phyloP scores from a whole-genome alignment of 2,329 filamentous ascomycete genomes.

The Coleophoma crateriformis region DNA sequence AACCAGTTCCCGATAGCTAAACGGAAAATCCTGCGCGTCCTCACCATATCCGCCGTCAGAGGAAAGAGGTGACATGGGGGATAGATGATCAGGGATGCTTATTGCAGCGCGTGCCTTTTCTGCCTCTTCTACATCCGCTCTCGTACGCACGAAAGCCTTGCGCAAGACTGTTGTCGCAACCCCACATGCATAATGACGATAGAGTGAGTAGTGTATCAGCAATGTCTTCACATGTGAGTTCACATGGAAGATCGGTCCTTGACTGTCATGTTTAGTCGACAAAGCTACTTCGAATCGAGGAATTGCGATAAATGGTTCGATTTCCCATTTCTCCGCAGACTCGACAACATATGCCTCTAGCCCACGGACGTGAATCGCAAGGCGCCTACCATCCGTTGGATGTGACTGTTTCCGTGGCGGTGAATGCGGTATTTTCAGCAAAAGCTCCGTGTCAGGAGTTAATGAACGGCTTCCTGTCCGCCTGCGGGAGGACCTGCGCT shows the following conservation, averaged over 20 bases:
- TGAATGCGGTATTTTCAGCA: slow-evolving; percentile 43
- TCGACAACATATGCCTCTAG: slow-evolving; percentile 91
- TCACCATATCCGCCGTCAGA: slow-evolving; percentile 16
- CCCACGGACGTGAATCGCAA: slow-evolving; percentile 75
- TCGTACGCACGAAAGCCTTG: slow-evolving; percentile 58
- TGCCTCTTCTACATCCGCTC: slow-evolving; percentile 37
- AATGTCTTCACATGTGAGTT: slow-evolving; percentile 77
- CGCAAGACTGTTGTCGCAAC: slow-evolving; percentile 73
- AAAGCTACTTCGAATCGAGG: slow-evolving; percentile 85
- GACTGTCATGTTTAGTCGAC: slow-evolving; percentile 77
- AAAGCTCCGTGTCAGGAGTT: slow-evolving; percentile 61
- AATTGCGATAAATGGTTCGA: slow-evolving; percentile 79
- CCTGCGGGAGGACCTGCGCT: slow-evolving; percentile 54
- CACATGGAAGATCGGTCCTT: slow-evolving; percentile 83
- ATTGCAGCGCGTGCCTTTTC: slow-evolving; percentile 25
- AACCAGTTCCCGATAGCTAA: slow-evolving; percentile 54
- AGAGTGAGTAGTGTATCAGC: slow-evolving; percentile 84
- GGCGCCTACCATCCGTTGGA: slow-evolving; percentile 69
- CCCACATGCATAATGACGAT: slow-evolving; percentile 84
- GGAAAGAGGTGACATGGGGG: slow-evolving; percentile 15
- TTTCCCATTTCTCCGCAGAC: slow-evolving; percentile 74
- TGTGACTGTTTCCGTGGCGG: slow-evolving; percentile 46
- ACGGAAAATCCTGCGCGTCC: slow-evolving; percentile 19
- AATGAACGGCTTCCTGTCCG: slow-evolving; percentile 68
- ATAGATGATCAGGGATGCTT: slow-evolving; percentile 15